Evolutionary conservation across 257 asterid species (phyloP).

Genomic region (Fraxinus americana): DNA sequence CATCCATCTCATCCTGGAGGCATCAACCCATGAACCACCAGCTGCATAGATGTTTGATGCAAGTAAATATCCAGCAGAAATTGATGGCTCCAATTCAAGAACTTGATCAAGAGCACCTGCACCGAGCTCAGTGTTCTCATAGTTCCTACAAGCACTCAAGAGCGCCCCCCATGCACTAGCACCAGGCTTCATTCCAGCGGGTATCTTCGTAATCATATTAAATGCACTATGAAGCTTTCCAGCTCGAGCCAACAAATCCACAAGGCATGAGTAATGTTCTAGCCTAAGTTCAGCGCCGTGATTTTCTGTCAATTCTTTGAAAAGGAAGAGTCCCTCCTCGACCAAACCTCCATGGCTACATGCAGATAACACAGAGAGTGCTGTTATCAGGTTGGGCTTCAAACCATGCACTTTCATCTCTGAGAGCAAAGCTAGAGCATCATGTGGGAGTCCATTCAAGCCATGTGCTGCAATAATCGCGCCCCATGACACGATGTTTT

Average conservation of each 20-base stretch:
- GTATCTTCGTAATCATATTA: slow-evolving; percentile 48
- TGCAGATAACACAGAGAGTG: slow-evolving; percentile 69
- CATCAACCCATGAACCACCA: slow-evolving; percentile 67
- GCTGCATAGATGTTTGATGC: slow-evolving; percentile 73
- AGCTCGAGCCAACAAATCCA: slow-evolving; percentile 86
- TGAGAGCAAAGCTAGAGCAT: slow-evolving; percentile 63
- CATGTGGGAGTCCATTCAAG: slow-evolving; percentile 70
- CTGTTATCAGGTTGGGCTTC: slow-evolving; percentile 70
- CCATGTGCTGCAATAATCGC: slow-evolving; percentile 86
- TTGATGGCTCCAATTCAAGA: slow-evolving; percentile 77
- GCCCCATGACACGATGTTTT: slow-evolving; percentile 71
- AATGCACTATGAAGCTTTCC: slow-evolving; percentile 77
- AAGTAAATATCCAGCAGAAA: slow-evolving; percentile 70
- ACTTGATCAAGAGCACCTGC: slow-evolving; percentile 47
- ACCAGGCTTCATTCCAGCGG: slow-evolving; percentile 42
- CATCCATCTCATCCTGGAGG: slow-evolving; percentile 62
- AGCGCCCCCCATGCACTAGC: slow-evolving; percentile 92
- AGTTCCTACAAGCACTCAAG: slow-evolving; percentile 75
- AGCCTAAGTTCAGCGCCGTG: slow-evolving; percentile 43
- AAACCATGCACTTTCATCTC: slow-evolving; percentile 64
- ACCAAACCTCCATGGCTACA: slow-evolving; percentile 95
- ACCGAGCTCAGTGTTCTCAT: slow-evolving; percentile 41
- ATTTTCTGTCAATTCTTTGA: slow-evolving; percentile 48
- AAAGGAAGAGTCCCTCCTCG: slow-evolving; percentile 65
- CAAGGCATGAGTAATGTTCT: slow-evolving; percentile 83